Conservation (phyloP, 192 early-diverging fungal genomes). For the Bifiguratus adelaidae region DNA sequence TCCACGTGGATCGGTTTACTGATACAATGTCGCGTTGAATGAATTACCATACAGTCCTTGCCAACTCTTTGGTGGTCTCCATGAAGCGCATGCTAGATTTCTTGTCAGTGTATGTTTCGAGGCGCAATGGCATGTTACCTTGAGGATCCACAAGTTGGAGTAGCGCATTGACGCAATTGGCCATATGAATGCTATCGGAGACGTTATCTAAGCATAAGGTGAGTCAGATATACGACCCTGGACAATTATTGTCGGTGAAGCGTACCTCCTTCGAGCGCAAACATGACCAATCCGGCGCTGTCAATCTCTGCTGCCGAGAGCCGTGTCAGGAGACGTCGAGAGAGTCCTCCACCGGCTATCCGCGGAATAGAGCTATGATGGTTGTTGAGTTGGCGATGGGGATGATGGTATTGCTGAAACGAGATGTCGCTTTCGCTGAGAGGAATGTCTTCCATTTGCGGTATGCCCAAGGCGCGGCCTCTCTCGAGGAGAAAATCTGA, state of each 20-base stretch:
- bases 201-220: slow-evolving; percentile 38
- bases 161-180: slow-evolving; percentile 32
- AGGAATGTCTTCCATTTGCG: slow-evolving; percentile 15
- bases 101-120: slow-evolving; percentile 2
- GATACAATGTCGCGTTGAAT: slow-evolving; percentile 37
- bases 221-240: neutral
- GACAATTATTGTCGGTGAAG: neutral
- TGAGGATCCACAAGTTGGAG: slow-evolving; percentile 2
- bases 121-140: slow-evolving; percentile 11
- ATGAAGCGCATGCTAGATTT: slow-evolving; percentile 5
- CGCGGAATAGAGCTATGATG: slow-evolving; percentile 21
- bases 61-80: slow-evolving; percentile 44
- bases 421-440: slow-evolving; percentile 12
- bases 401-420: neutral
- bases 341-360: slow-evolving; percentile 48
- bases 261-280: slow-evolving; percentile 58
- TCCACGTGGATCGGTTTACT: slow-evolving; percentile 11
- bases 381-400: slow-evolving; percentile 5
- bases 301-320: slow-evolving; percentile 26
- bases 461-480: slow-evolving; percentile 14
- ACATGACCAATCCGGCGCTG: slow-evolving; percentile 35
- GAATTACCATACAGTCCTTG: slow-evolving; percentile 38
- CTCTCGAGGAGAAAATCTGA: slow-evolving; percentile 10
- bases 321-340: slow-evolving; percentile 35
- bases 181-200: slow-evolving; percentile 50